Evolutionary conservation across 495 filamentous ascomycete species (phyloP).

Genomic region (Xanthoparmelia taractica): DNA sequence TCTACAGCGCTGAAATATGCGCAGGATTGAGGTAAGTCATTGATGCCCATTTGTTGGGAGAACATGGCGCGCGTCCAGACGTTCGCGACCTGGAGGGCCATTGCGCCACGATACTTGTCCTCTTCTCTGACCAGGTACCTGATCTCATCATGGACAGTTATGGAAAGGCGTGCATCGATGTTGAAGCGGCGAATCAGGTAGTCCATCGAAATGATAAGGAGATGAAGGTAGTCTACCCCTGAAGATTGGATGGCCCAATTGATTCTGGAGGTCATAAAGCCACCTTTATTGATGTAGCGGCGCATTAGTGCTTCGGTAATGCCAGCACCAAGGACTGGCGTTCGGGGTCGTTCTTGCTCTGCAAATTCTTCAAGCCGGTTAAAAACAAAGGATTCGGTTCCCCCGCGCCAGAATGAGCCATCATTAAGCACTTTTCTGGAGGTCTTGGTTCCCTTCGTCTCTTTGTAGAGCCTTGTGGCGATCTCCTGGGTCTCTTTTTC

Average conservation of each 20-base stretch:
- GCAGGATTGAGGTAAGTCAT: constrained; percentile 87
- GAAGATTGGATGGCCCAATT: constrained; percentile 99
- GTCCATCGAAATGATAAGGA: constrained; percentile 91
- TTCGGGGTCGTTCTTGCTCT: constrained; percentile 83
- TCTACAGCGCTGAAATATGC: constrained; percentile 95
- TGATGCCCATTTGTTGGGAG: constrained; percentile 88
- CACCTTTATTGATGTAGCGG: constrained; percentile 78
- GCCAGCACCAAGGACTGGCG: constrained; percentile 88
- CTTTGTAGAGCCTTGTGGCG: constrained; percentile 72
- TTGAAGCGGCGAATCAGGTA: constrained; percentile 83
- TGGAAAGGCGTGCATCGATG: constrained; percentile 72
- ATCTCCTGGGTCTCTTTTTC: constrained; percentile 68
- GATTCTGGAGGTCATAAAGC: constrained; percentile 91
- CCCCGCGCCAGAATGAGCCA: constrained; percentile 85
- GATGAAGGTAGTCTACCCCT: constrained; percentile 94
- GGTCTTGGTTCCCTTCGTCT: constrained; percentile 80
- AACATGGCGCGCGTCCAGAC: constrained; percentile 98
- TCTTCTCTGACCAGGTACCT: constrained; percentile 80
- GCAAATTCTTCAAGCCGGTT: constrained; percentile 97
- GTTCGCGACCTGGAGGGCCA: constrained; percentile 91
- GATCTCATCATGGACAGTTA: constrained; percentile 97
- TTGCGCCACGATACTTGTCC: constrained; percentile 78
- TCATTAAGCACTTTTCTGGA: constrained; percentile 61
- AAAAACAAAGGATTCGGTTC: constrained; percentile 96
- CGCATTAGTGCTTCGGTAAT: constrained; percentile 93